These are phyloP conservation scores for Ceraceosorus guamensis DNA, from an alignment of 1,284 basidiomycete species.

Conservation along the genomic window DNA sequence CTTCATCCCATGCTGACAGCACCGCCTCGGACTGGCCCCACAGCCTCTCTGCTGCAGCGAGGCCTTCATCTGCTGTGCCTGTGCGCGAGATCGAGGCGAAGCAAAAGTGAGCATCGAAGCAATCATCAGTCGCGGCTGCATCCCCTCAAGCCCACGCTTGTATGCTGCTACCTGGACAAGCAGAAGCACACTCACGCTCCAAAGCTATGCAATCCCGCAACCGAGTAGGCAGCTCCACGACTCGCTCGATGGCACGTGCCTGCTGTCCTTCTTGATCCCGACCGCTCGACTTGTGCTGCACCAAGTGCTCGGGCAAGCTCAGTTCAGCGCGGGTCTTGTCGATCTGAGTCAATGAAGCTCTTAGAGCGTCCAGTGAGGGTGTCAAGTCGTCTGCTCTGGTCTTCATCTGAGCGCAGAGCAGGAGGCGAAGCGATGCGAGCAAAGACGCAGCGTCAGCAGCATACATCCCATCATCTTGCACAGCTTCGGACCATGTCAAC, in stretches of 20 bases:
- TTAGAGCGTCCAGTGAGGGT: slow-evolving; percentile 24
- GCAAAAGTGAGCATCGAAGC: no score
- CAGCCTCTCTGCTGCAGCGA: slow-evolving; percentile 26
- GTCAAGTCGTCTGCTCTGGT: slow-evolving; percentile 23
- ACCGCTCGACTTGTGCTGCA: no score
- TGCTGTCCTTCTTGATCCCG: no score
- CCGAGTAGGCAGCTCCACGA: slow-evolving; percentile 26
- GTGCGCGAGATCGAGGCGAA: no score
- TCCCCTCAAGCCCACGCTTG: no score
- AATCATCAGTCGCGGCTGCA: no score
- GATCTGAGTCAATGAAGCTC: no score
- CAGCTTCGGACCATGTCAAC: no score
- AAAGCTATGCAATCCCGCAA: slow-evolving; percentile 20
- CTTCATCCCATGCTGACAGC: slow-evolving; percentile 28
- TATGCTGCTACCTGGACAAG: no score
- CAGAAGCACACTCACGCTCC: no score
- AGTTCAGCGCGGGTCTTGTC: no score
- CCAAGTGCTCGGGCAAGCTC: no score
- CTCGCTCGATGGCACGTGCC: not conserved
- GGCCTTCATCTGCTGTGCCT: slow-evolving; percentile 2
- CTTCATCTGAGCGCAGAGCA: slow-evolving; percentile 17
- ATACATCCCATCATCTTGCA: not conserved
- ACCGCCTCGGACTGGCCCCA: slow-evolving; percentile 33
- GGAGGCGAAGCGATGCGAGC: not conserved
- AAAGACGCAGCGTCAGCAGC: not conserved